phyloP scores from a whole-genome alignment of 176 grass and related monocot genomes.

The Avena atlantica region DNA sequence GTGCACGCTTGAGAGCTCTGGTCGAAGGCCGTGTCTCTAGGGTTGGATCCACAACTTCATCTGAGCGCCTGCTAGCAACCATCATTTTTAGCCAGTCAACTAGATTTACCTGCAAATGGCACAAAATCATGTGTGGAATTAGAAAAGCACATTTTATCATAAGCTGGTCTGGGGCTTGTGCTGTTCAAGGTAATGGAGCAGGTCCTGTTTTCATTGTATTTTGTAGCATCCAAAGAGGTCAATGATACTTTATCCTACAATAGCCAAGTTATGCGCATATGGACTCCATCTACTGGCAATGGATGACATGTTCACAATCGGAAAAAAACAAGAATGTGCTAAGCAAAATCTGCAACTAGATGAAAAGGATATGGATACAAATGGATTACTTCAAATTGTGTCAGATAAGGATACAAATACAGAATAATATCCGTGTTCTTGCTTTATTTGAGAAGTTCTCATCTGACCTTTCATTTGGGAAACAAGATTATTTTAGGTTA shows the following conservation, averaged over 20 bases:
- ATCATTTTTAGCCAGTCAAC: conserved; percentile 99
- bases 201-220: background rate
- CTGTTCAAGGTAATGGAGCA: background rate
- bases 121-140: conserved; percentile 35
- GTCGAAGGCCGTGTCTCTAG: conserved; percentile 87
- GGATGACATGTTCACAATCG: background rate
- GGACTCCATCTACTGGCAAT: background rate
- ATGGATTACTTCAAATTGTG: background rate
- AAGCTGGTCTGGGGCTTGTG: too few relatives aligned
- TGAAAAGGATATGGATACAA: background rate
- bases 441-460: background rate
- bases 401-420: background rate
- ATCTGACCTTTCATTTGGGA: background rate
- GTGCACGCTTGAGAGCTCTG: conserved; percentile 84
- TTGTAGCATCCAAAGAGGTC: background rate
- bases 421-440: background rate
- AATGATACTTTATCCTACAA: conserved; percentile 17
- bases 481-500: conserved; percentile 1
- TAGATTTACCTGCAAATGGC: conserved; percentile 74
- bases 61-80: conserved; percentile 89
- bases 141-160: background rate
- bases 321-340: background rate
- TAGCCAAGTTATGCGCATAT: background rate
- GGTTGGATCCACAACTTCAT: conserved; percentile 91
- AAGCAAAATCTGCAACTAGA: background rate